Evolutionary conservation across 169 alveolate genomes (phyloP), one percentile per base, ranked within the genome.

Genomic region (Plasmodium vinckei): DNA sequence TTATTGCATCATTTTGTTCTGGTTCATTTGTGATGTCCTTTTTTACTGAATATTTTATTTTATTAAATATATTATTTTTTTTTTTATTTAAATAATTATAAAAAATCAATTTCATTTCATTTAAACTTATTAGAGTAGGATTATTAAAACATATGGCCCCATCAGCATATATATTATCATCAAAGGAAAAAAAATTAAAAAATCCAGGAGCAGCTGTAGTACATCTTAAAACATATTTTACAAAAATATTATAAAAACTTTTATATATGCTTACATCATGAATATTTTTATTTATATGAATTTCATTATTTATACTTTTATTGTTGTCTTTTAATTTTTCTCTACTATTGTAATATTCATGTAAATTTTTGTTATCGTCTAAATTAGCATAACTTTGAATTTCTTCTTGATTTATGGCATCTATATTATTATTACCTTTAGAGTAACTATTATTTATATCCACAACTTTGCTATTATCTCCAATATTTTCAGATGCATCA

Each of bases 121-220:
- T 86, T 46, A 95, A 65, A n/a, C 97, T 96, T n/a, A 94, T 79
- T 15, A 95, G 87, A 2, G 95, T 75, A 12, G 98, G 98, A 71
- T 96, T 96, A 94, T 96, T 96, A 33, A 96, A 94, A 33, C 94
- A 92, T 44, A 96, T 77, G 5, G 98, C 97, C 1, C 98, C 98
- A 54, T 96, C 98, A 4, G 92, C 95, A 71, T 88, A 92, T 68
- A 89, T 51, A 49, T 91, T 89, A 2, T 94, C 94, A 59, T 94
- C 96, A 13, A 93, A 73, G 51, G 88, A 86, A 68, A 95, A 69
- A 46, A 93, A 93, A 49, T 95, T 92, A 87, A 96, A 96, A 73
- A 92, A 96, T 7, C 94, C 95, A 0, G 97, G 97, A 10, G 98
- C 98, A 12, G 98, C 97, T 1, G 98, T 95, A 21, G 98, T 95